These are phyloP conservation scores for Eruca vesicaria DNA, from an alignment of 441 rosid species.

Conservation along the genomic window DNA sequence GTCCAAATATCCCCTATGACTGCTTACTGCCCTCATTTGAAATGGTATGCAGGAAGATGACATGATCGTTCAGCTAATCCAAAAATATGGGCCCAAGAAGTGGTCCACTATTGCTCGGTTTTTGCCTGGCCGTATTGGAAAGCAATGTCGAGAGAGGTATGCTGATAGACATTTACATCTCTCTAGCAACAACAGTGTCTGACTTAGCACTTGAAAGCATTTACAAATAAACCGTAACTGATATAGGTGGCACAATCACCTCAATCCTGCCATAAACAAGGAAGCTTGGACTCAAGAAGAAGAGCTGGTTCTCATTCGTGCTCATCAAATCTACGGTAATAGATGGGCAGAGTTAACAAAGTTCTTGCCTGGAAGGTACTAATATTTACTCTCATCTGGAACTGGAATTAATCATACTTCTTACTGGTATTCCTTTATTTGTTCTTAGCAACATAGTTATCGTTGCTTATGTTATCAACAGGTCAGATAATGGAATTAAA, in stretches of 20 bases:
- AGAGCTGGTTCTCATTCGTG: conserved; percentile 93
- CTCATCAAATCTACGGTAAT: conserved; percentile 96
- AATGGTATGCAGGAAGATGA: conserved; percentile 77
- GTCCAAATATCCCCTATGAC: background rate
- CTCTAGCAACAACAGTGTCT: conserved; percentile 1
- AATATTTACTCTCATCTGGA: background rate
- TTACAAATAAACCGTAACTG: background rate
- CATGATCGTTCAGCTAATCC: conserved; percentile 74
- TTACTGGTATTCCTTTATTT: background rate
- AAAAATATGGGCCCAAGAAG: conserved; percentile 86
- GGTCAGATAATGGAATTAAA: conserved; percentile 98
- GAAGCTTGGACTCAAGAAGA: conserved; percentile 99
- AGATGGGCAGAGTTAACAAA: conserved; percentile 98
- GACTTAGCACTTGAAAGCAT: conserved; percentile 3
- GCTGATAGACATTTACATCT: background rate
- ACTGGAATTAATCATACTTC: background rate
- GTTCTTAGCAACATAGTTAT: conserved; percentile 6
- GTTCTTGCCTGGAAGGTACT: conserved; percentile 97
- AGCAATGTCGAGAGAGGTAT: conserved; percentile 98
- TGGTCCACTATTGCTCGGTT: conserved; percentile 97
- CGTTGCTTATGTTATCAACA: conserved; percentile 43
- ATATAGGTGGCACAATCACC: conserved; percentile 41
- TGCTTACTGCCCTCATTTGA: conserved; percentile 3
- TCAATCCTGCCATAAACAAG: conserved; percentile 77
- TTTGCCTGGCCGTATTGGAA: conserved; percentile 97